phyloP scores from a whole-genome alignment of 129 eudicot genomes.

The Sambucus nigra region DNA sequence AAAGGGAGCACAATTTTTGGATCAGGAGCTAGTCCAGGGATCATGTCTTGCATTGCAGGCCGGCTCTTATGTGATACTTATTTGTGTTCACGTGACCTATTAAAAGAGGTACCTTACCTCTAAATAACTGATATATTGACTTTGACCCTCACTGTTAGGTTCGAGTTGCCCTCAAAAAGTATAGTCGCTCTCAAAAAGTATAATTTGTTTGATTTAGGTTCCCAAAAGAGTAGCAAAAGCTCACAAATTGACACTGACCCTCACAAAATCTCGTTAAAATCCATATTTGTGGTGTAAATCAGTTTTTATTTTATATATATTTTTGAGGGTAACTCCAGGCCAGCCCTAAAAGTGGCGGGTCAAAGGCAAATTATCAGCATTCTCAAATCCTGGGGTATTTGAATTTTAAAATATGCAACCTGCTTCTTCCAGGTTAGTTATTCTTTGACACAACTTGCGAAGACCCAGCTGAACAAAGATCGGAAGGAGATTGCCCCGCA shows the following conservation, averaged over 20 bases:
- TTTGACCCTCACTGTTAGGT: too few relatives aligned
- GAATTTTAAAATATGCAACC: neutral
- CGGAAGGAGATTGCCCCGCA: slow-evolving; percentile 90
- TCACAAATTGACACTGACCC: too few relatives aligned
- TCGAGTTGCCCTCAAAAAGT: too few relatives aligned
- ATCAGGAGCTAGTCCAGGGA: slow-evolving; percentile 94
- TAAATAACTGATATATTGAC: neutral
- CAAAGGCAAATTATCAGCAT: too few relatives aligned
- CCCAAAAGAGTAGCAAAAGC: too few relatives aligned
- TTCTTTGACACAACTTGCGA: slow-evolving; percentile 91
- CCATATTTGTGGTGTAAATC: too few relatives aligned
- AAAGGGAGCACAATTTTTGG: slow-evolving; percentile 81
- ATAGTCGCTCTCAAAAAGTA: too few relatives aligned
- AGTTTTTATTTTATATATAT: too few relatives aligned
- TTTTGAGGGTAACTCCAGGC: too few relatives aligned
- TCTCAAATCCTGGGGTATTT: slow-evolving; percentile 4
- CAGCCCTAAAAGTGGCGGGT: too few relatives aligned
- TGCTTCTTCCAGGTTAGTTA: slow-evolving; percentile 78
- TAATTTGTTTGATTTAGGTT: too few relatives aligned
- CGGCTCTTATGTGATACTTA: slow-evolving; percentile 93
- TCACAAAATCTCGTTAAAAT: too few relatives aligned
- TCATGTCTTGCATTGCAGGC: slow-evolving; percentile 94
- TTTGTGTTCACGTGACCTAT: slow-evolving; percentile 85
- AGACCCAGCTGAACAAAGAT: slow-evolving; percentile 77
- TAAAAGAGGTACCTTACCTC: slow-evolving; percentile 63